Base-by-base conservation (phyloP, 2,329 filamentous ascomycete species). In the Arthrobotrys iridis region DNA sequence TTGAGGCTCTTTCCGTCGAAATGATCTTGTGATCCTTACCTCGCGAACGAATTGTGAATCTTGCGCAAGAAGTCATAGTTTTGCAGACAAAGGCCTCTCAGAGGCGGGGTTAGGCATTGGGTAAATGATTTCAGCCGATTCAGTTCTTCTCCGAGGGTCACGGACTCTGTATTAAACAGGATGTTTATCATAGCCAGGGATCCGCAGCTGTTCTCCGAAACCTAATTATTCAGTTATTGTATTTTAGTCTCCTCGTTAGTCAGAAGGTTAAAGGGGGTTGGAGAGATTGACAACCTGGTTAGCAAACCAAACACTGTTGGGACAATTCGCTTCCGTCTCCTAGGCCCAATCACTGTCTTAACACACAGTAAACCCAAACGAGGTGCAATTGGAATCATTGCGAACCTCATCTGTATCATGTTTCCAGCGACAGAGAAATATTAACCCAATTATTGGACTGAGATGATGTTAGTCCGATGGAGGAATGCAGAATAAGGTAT, bases 131-230 rank as follows among this genome's bases (percentile, higher is more conserved):
- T 94, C 83, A 98, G 96, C 11, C 85, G 83, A 26, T 85, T 82
- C 0, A 98, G 85, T 72, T 89, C 85, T n/a, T 87, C 83, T 2
- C 93, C 93, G 4, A 97, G 85, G 8, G 88, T 83, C 2, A 93
- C 82, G 0, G 84, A 85, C 0, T 87, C 84, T 22, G 89, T 86
- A 80, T 98, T 98, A 87, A 97, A 96, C 80, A 97, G 84, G 74
- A 97, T 96, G 79, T 98, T 98, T 79, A 97, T 86, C 78, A 98
- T 85, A 2, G 95, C 93, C 48, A 97, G 88, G n/a, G 92, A 95
- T 18, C 93, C 95, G 82, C 95, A 99, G 24, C 93, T 90, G 82
- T 96, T 96, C 65, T 88, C 86, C 0, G 89, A 90, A 0, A 91
- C 93, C 90, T 94, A 76, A 10, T 28, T 5, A n/a, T n/a, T n/a